Evolutionary conservation across 1,284 basidiomycete species (phyloP), one percentile per base, ranked within the genome.

Genomic region (Gymnopus androsaceus): DNA sequence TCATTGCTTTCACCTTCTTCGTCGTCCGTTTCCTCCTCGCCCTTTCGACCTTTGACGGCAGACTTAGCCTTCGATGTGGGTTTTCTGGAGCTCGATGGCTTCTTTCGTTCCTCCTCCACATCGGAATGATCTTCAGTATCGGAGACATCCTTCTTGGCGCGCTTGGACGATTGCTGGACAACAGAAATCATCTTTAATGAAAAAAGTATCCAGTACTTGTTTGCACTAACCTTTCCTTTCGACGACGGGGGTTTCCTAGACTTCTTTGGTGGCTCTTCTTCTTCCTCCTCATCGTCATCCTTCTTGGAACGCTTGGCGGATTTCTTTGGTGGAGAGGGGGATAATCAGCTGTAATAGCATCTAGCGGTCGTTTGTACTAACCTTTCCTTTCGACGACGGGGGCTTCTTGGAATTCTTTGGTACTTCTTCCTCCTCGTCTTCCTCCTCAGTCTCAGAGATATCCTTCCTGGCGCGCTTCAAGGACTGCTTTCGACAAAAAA

Each of bases 351-450:
- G 56, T 41, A 15, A 42, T 54, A 46, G 64, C 65, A 33, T 68
- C 67, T 41, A 61, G 49, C 36, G 59, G 60, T 14, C 71, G n/a
- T n/a, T n/a, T n/a, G n/a, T 30, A 3, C 73, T 69, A 8, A 66
- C 69, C 31, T 64, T 59, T 54, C 76, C 75, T 38, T 38, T 38
- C 11, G 37, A 38, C n/a, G 37, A 38, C 37, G n/a, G 9, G n/a
- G 37, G 37, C n/a, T 38, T 38, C 37, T 38, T 38, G 37, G 11
- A 5, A 7, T 38, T 38, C n/a, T 38, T 38, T 9, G 37, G 37
- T 17, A 9, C n/a, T 38, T 38, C 37, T 38, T 38, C 37, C n/a
- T 47, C 30, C 8, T 33, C 45, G 12, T 28, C 44, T 8, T 47
- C 45, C 4, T 47, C 30, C 17, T 47, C 45, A 3, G 46, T 48